These are phyloP conservation scores for Chrysoporthe deuterocubensis DNA, from an alignment of 2,329 filamentous ascomycete genomes.

Conservation along the genomic window DNA sequence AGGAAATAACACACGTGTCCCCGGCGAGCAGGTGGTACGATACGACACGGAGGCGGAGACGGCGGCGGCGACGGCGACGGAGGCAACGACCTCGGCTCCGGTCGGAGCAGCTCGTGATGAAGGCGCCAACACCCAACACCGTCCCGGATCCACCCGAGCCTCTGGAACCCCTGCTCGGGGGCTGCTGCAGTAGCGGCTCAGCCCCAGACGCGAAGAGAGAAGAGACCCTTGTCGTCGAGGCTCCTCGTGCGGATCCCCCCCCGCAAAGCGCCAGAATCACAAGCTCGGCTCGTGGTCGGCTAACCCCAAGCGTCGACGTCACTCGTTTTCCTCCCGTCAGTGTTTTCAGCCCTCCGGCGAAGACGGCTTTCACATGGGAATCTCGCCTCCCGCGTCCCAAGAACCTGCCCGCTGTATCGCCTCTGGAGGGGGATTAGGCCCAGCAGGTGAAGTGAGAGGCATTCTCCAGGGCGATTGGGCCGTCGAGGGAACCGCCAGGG, in stretches of 20 bases:
- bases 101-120: background rate
- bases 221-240: background rate
- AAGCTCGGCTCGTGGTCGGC: constrained; percentile 29
- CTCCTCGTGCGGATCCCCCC: constrained; percentile 1
- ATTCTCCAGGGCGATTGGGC: background rate
- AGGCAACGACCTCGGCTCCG: constrained; percentile 11
- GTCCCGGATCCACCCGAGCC: constrained; percentile 2
- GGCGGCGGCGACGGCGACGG: too few relatives aligned
- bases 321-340: constrained; percentile 1
- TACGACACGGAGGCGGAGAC: background rate
- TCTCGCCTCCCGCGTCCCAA: background rate
- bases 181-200: background rate
- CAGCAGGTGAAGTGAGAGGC: background rate
- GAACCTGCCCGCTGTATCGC: background rate
- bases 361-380: constrained; percentile 24
- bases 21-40: background rate
- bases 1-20: too few relatives aligned
- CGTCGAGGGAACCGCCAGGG: too few relatives aligned
- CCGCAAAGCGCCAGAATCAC: constrained; percentile 24
- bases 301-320: constrained; percentile 29
- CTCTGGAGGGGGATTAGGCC: background rate
- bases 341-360: constrained; percentile 5
- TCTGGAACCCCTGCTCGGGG: background rate
- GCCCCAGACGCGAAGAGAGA: background rate
- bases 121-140: background rate